Base-by-base conservation (phyloP, 768 basidiomycete species). In the Cystobasidium ongulense region DNA sequence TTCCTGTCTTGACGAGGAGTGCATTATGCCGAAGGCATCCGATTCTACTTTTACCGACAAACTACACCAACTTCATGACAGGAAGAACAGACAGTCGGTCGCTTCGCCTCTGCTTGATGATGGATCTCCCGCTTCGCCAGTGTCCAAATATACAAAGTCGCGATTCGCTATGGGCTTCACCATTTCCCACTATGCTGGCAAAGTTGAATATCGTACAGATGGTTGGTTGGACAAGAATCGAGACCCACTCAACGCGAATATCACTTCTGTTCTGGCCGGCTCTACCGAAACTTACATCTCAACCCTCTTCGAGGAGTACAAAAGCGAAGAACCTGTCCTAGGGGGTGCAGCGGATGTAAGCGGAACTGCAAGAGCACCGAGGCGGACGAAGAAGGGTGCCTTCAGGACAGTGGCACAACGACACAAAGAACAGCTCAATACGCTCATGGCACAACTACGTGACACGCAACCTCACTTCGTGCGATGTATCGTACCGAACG, bases 181-280 rank as follows among this genome's bases (percentile, higher is more conserved):
- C 77, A 86, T 99, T 63, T 88, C 91, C 75, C 96, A 99, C 80
- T 98, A 98, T 78, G 96, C 96, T 0, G 96, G 93, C 36, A 90
- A 88, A 77, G 96, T 99, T 78, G 94, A 98, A 78, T 99, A 99
- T 79, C 86, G 89, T 33, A 97, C 93, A 1, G 88, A 91, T 43
- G 91, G 93, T 18, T 99, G 96, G 96, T 83, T 99, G 77, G 94
- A 95, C 84, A 99, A 98, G 88, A 99, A 99, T 85, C 96, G 96
- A 82, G 96, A 99, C 78, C 96, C 96, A 0, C 83, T 99, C 73
- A 97, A 97, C 80, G 94, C 97, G 81, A 93, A 96, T 80, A 85
- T 98, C 65, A 91, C 92, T 0, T 87, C 91, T 25, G 88, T 98
- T 41, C 85, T 98, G 1, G 88, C 91, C 0, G 84, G 86, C 10